phyloP scores from a whole-genome alignment of 169 alveolate species.

The Theileria parva region DNA sequence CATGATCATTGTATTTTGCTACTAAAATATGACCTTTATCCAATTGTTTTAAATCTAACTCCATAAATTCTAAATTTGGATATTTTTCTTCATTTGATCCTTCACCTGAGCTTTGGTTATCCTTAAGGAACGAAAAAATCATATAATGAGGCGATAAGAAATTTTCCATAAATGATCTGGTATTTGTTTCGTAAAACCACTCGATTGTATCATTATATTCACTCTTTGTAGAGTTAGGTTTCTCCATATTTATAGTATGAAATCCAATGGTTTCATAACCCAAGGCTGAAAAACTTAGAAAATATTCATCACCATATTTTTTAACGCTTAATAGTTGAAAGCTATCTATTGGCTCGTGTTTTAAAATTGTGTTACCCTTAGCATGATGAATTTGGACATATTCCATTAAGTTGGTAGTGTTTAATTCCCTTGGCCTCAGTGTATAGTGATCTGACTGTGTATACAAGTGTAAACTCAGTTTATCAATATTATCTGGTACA shows the following conservation, averaged over 20 bases:
- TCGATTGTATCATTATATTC: not conserved
- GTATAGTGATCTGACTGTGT: constrained; percentile 10
- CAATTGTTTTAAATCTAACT: constrained; percentile 3
- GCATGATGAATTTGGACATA: not conserved
- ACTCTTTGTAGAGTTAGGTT: not conserved
- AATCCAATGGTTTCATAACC: not conserved
- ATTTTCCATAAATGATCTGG: not conserved
- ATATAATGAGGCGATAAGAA: constrained; percentile 6
- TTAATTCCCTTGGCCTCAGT: constrained; percentile 8
- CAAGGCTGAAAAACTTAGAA: not conserved
- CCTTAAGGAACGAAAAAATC: not conserved
- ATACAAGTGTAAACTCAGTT: not conserved
- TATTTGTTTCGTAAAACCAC: constrained; percentile 6
- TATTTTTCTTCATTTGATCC: not conserved
- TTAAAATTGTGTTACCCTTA: not conserved
- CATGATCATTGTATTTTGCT: constrained; percentile 25
- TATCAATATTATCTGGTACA: not conserved
- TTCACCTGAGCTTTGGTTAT: no score
- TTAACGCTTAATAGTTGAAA: not conserved
- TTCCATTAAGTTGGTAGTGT: not conserved
- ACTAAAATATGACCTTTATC: constrained; percentile 18
- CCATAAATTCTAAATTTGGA: not conserved
- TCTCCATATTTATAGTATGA: constrained; percentile 1
- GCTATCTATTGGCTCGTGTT: not conserved
- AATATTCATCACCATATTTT: not conserved